phyloP scores from a whole-genome alignment of 164 flowering plant genomes.

The Litsea cubeba region DNA sequence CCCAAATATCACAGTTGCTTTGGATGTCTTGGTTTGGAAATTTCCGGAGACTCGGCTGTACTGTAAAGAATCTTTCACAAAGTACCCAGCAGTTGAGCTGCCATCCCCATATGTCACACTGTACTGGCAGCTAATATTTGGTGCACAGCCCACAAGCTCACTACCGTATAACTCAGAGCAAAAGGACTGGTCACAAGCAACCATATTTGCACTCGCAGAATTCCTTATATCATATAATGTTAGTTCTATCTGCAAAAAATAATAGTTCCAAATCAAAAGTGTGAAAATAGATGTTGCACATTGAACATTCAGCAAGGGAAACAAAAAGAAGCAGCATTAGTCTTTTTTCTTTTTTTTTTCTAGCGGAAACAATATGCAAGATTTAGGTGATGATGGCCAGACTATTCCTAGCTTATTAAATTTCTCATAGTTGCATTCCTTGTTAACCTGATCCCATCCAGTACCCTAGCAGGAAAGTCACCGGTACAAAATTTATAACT shows the following conservation, averaged over 20 bases:
- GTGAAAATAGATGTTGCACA: neutral
- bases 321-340: neutral
- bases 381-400: no score
- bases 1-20: conserved; percentile 78
- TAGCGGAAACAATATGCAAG: neutral
- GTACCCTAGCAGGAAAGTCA: no score
- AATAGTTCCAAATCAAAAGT: neutral
- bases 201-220: conserved; percentile 50
- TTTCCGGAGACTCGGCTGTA: conserved; percentile 56
- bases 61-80: conserved; percentile 56
- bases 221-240: conserved; percentile 55
- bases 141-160: conserved; percentile 37
- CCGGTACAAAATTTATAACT: no score
- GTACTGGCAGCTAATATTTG: conserved; percentile 47
- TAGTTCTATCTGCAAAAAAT: conserved; percentile 53
- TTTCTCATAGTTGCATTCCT: no score
- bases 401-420: no score
- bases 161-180: conserved; percentile 27
- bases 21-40: conserved; percentile 39
- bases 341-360: no score
- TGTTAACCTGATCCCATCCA: no score
- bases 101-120: conserved; percentile 88
- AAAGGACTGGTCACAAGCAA: conserved; percentile 61
- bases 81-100: conserved; percentile 80
- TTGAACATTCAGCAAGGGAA: neutral